Evolutionary conservation across 1,284 basidiomycete genomes (phyloP), one percentile per base, ranked within the genome.

Genomic region (Fistulinella cinereoalba): DNA sequence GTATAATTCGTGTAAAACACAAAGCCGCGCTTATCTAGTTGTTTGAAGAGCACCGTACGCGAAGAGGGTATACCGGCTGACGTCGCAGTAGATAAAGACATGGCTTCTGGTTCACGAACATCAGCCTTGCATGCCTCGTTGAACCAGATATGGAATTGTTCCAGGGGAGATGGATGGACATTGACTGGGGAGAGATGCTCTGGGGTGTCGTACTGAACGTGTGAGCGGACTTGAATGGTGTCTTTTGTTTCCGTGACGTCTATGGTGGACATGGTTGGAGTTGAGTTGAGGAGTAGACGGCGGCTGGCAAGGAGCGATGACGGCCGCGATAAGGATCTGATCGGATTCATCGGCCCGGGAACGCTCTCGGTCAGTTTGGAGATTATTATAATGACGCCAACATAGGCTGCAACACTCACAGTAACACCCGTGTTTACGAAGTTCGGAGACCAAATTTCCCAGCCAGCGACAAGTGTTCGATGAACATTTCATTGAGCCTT

Each of bases 1-100:
- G 79, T 79, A 73, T 99, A 99, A 72, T 99, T 99, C 29, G 94
- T 96, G 77, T 82, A 99, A 72, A 98, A 97, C 45, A 96, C 80
- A 71, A 99, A 97, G 29, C 95, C 94, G 41, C 73, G 78, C 21
- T 75, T 62, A 70, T 96, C 90, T 58, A 92, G 81, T 59, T 92
- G 81, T 68, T 97, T 98, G 61, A 98, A 83, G 53, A 98, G 83
- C 41, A 98, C 95, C 61, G 92, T 79, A 52, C 95, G 85, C 4
- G 88, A 81, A 11, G 91, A 93, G 15, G 96, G 96, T 50, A 92
- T 77, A 36, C 87, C 88, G 1, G 66, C 53, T 9, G 79, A 58
- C 1, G 85, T 81, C n/a, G 82, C 79, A 37, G 94, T 97, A 37
- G 88, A 88, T 43, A 97, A 66, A 4, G 84, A 77, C 83, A 97